Conservation (phyloP, 2,329 filamentous ascomycete genomes). For the Aspergillus persii region DNA sequence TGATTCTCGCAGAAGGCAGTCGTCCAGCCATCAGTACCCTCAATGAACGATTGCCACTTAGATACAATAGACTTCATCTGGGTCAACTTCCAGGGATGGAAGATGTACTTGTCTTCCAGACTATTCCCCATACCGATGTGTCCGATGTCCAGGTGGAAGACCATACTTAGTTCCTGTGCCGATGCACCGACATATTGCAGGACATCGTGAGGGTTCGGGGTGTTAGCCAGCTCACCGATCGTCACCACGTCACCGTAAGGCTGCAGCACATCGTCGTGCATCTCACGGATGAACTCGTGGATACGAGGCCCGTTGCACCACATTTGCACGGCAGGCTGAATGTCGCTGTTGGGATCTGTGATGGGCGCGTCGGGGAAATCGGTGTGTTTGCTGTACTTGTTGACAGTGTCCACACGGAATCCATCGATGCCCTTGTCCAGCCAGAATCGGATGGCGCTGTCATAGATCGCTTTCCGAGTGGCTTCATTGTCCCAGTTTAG, state of each 20-base stretch:
- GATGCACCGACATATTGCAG: conserved; percentile 59
- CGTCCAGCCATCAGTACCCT: conserved; percentile 52
- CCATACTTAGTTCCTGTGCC: conserved; percentile 65
- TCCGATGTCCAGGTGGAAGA: conserved; percentile 55
- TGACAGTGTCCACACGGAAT: conserved; percentile 68
- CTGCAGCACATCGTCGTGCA: conserved; percentile 58
- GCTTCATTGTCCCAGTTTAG: conserved; percentile 72
- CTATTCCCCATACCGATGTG: conserved; percentile 52
- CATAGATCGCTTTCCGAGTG: conserved; percentile 64
- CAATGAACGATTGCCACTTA: conserved; percentile 53
- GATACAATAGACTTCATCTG: conserved; percentile 50
- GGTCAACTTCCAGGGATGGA: conserved; percentile 45
- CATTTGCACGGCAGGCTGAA: conserved; percentile 55
- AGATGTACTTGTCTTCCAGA: conserved; percentile 47
- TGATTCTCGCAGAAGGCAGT: conserved; percentile 65
- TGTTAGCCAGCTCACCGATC: conserved; percentile 67
- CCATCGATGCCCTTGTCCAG: conserved; percentile 66
- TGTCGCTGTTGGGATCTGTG: conserved; percentile 43
- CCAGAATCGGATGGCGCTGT: conserved; percentile 70
- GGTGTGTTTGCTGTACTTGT: conserved; percentile 55
- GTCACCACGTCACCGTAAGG: conserved; percentile 61
- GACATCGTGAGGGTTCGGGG: conserved; percentile 57
- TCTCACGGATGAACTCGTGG: conserved; percentile 67
- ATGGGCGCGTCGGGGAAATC: conserved; percentile 58
- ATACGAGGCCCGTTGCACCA: conserved; percentile 68